Base-by-base conservation (phyloP, 352 stramenopile genomes). In the Phytophthora ohioensis region DNA sequence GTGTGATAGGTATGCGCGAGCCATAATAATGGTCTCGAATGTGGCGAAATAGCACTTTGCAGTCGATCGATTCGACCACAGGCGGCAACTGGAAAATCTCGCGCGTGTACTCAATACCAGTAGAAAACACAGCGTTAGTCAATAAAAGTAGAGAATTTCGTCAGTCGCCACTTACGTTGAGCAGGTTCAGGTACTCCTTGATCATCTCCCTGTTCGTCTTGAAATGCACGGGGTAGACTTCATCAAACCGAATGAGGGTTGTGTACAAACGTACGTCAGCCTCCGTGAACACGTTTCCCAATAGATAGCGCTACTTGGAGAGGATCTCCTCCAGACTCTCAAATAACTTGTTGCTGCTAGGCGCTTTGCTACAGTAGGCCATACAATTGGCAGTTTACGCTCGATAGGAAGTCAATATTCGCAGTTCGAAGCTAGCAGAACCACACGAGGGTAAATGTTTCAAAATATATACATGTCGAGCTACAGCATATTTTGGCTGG, bases 1-100 rank as follows among this genome's bases (percentile, higher is more conserved):
- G 85, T 69, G 82, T 99, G 30, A 99, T 82, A 53, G 91, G 81
- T 41, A 91, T 93, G 80, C 99, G 96, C 17, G 87, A 98, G 30
- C 85, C 91, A 75, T 97, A 99, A 81, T 99, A 99, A 82, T 99
- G 96, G 27, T 90, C 76, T 81, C 98, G 98, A 78, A 99, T 99
- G 69, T 99, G 95, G 51, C 98, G 80, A 88, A 99, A 98, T 17
- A 59, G 57, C 38, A 63, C 42, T 17, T 52, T 62, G 31, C 39
- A 53, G 75, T 98, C 91, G 45, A 98, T 84, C 30, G 91, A 91
- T 42, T 87, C 83, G 45, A 84, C 75, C 51, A 99, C 85, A 11
- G 81, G 89, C 36, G 88, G 82, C 63, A 97, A 93, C 76, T 99
- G 94, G 80, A 98, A 99, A 55, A 99, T 92, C 48, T 94, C 85